Conservation (phyloP, 1,284 basidiomycete species). For the Ganoderma lingzhi region DNA sequence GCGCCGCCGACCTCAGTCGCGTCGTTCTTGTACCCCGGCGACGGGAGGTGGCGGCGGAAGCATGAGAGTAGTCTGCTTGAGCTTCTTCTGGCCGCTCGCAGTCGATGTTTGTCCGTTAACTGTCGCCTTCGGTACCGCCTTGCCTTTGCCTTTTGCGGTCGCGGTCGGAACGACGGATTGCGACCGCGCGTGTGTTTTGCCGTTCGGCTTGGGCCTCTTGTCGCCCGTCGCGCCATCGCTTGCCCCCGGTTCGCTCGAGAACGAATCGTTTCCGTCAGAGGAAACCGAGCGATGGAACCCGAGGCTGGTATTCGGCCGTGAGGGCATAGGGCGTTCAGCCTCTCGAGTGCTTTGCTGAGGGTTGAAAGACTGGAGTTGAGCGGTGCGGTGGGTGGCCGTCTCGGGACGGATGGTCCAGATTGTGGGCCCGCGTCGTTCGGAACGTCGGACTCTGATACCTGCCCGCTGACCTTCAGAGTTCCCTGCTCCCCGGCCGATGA, state of each 20-base stretch:
- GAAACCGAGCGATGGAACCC: constrained; percentile 57
- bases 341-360: constrained; percentile 67
- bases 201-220: constrained; percentile 10
- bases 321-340: constrained; percentile 67
- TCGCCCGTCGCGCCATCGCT: constrained; percentile 10
- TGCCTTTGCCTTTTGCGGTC: background rate
- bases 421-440: background rate
- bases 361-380: constrained; percentile 46
- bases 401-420: background rate
- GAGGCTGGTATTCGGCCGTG: constrained; percentile 68
- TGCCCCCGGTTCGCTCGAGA: background rate
- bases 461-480: background rate
- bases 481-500: background rate
- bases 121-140: background rate
- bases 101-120: background rate
- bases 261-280: constrained; percentile 35
- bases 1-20: constrained; percentile 16
- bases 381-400: constrained; percentile 5
- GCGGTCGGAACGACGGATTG: constrained; percentile 1
- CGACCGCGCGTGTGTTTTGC: constrained; percentile 8
- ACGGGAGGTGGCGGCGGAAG: constrained; percentile 32
- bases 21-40: constrained; percentile 17
- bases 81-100: constrained; percentile 15
- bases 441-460: background rate
- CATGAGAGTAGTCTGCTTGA: constrained; percentile 35